Evolutionary conservation across 2,329 filamentous ascomycete species (phyloP).

Genomic region (Paecilomyces fulvus): DNA sequence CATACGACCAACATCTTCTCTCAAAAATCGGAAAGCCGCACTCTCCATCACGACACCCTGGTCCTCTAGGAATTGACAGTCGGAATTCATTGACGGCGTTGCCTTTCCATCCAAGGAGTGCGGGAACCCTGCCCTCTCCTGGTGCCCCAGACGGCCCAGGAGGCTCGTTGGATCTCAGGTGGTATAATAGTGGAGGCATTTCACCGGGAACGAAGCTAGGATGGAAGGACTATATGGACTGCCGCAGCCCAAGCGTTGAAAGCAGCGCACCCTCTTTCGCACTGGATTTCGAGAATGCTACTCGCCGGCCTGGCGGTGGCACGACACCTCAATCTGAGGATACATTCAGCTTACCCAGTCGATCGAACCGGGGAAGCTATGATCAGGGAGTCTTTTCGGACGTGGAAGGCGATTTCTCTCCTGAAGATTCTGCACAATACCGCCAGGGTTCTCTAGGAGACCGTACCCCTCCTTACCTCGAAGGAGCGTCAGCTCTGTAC

Average conservation of each 20-base stretch:
- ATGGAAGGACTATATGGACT: constrained; percentile 35
- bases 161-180: constrained; percentile 26
- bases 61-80: constrained; percentile 23
- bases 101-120: constrained; percentile 23
- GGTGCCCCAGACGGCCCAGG: constrained; percentile 18
- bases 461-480: constrained; percentile 27
- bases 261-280: constrained; percentile 31
- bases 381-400: constrained; percentile 51
- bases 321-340: constrained; percentile 44
- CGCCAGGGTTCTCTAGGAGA: constrained; percentile 32
- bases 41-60: constrained; percentile 42
- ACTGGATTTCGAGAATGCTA: constrained; percentile 32
- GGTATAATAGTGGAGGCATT: constrained; percentile 25
- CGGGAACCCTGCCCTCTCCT: constrained; percentile 24
- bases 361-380: constrained; percentile 53
- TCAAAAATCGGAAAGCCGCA: constrained; percentile 55
- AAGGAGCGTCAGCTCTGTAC: constrained; percentile 20
- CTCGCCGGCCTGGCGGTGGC: constrained; percentile 40
- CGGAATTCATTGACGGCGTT: constrained; percentile 23
- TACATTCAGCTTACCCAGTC: constrained; percentile 39
- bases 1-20: constrained; percentile 54
- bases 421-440: constrained; percentile 28
- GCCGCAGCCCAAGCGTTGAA: constrained; percentile 37
- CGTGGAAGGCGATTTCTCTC: constrained; percentile 33
- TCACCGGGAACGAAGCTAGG: constrained; percentile 32